A percentile compares a stretch with the other conserved stretches of the same genome.
Evolutionary conservation across 108 stramenopile species (phyloP).

Genomic region (Conticribra weissflogii): DNA sequence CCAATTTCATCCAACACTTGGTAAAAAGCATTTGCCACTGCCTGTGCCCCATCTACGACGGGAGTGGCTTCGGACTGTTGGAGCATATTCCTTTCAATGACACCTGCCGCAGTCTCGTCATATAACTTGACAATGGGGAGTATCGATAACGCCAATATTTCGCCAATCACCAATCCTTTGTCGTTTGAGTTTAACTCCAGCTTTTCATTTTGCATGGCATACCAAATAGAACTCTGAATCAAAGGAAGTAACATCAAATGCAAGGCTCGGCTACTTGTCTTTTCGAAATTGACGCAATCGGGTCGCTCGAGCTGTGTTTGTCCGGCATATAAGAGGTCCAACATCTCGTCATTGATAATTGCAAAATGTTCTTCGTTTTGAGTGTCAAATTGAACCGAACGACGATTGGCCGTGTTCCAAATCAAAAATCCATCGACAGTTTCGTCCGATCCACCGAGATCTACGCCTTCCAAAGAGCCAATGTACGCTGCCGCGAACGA

Average conservation of each 20-base stretch:
- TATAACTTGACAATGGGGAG: slow-evolving; percentile 66
- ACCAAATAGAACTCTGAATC: slow-evolving; percentile 74
- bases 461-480: slow-evolving; percentile 78
- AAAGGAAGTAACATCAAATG: slow-evolving; percentile 65
- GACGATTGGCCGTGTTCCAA: slow-evolving; percentile 70
- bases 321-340: slow-evolving; percentile 73
- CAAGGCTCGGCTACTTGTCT: slow-evolving; percentile 56
- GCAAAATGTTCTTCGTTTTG: slow-evolving; percentile 55
- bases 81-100: slow-evolving; percentile 75
- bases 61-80: slow-evolving; percentile 34
- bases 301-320: slow-evolving; percentile 58
- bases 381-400: slow-evolving; percentile 79
- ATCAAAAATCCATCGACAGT: slow-evolving; percentile 74
- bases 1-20: slow-evolving; percentile 55
- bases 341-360: slow-evolving; percentile 61
- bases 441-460: slow-evolving; percentile 64
- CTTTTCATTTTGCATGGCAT: slow-evolving; percentile 59
- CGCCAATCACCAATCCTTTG: slow-evolving; percentile 57
- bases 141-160: slow-evolving; percentile 66
- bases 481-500: slow-evolving; percentile 80
- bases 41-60: slow-evolving; percentile 66
- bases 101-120: slow-evolving; percentile 49
- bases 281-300: slow-evolving; percentile 62
- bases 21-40: slow-evolving; percentile 73
- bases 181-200: slow-evolving; percentile 41